These are phyloP conservation scores for Fomitopsis serialis DNA, from an alignment of 768 basidiomycete genomes.

Conservation along the genomic window DNA sequence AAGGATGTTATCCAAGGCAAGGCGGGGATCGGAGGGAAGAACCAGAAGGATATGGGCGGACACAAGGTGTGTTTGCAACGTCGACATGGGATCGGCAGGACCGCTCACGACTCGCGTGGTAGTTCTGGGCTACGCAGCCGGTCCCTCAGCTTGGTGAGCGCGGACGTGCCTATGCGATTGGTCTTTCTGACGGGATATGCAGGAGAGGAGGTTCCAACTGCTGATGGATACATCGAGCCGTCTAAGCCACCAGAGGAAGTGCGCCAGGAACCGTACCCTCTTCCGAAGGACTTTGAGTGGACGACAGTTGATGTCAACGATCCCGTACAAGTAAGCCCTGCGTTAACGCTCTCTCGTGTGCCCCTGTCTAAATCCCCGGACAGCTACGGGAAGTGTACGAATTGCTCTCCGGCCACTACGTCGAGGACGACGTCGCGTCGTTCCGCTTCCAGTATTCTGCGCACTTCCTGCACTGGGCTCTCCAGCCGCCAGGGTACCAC, in stretches of 20 bases:
- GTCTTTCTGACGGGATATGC: not conserved
- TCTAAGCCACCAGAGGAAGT: conserved; percentile 73
- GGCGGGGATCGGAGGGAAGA: conserved; percentile 65
- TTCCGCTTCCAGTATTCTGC: conserved; percentile 96
- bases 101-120: not conserved
- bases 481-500: conserved; percentile 89
- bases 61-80: conserved; percentile 62
- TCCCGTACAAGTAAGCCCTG: conserved; percentile 53
- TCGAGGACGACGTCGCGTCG: conserved; percentile 93
- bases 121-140: conserved; percentile 99
- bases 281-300: conserved; percentile 96
- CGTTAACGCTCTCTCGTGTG: not conserved
- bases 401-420: conserved; percentile 88
- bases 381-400: conserved; percentile 91
- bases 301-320: conserved; percentile 73
- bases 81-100: not conserved
- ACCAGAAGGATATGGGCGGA: conserved; percentile 77
- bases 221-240: conserved; percentile 88
- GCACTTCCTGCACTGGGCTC: conserved; percentile 93
- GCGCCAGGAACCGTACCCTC: conserved; percentile 79
- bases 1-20: conserved; percentile 86
- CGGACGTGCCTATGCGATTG: too few relatives aligned
- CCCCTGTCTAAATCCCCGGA: not conserved
- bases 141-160: conserved; percentile 80
- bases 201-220: conserved; percentile 61